Conservation (phyloP, 148 eudicot species). For the Fallopia convolvulus region DNA sequence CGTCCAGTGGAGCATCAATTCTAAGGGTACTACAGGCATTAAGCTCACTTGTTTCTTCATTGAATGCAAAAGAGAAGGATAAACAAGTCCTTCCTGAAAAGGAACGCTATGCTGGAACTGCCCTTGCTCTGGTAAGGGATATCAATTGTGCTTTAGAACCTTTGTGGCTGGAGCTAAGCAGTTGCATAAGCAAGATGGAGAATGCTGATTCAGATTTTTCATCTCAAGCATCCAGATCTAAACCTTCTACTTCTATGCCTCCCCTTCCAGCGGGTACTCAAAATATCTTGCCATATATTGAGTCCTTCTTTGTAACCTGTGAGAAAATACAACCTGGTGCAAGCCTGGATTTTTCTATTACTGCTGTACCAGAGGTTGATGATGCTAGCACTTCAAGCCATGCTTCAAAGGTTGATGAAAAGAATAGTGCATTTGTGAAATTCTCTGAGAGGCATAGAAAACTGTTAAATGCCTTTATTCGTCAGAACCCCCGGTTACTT, state of each 20-base stretch:
- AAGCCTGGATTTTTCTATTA: conserved; percentile 43
- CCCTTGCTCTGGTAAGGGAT: conserved; percentile 48
- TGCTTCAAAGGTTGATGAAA: conserved; percentile 56
- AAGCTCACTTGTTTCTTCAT: conserved; percentile 69
- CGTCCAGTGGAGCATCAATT: conserved; percentile 84
- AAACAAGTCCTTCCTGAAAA: conserved; percentile 27
- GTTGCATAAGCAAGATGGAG: conserved; percentile 81
- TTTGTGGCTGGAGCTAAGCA: conserved; percentile 89
- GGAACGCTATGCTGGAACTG: conserved; percentile 44
- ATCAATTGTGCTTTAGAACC: conserved; percentile 74
- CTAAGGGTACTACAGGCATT: conserved; percentile 85
- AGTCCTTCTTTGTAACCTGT: conserved; percentile 94
- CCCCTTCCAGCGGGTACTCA: conserved; percentile 96
- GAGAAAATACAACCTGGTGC: conserved; percentile 75
- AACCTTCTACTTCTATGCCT: conserved; percentile 61
- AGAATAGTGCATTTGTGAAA: conserved; percentile 71
- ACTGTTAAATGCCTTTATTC: conserved; percentile 81
- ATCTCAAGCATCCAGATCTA: conserved; percentile 31
- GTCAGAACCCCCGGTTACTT: conserved; percentile 93
- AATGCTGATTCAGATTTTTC: conserved; percentile 48
- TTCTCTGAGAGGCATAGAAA: conserved; percentile 91
- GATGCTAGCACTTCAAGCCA: conserved; percentile 48
- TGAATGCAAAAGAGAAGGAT: conserved; percentile 47
- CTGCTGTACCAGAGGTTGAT: conserved; percentile 58
- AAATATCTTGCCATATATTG: conserved; percentile 87